Conservation (phyloP, 169 alveolate genomes). For the Plasmodium gonderi region DNA sequence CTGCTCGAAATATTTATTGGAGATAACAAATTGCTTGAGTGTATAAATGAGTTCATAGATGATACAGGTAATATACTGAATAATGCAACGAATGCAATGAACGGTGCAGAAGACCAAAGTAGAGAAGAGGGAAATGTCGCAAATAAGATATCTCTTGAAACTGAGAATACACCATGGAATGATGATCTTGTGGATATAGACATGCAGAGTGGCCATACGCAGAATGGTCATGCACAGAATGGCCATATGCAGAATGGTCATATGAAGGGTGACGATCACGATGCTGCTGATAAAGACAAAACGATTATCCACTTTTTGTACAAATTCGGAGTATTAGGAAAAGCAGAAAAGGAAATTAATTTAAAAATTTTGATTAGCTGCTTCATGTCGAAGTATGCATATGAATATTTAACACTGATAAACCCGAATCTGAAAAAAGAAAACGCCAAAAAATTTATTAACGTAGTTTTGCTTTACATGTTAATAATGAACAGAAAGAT, state of each 20-base stretch:
- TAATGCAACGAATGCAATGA: not conserved
- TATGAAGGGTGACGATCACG: not conserved
- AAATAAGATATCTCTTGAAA: not conserved
- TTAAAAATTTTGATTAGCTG: conserved; percentile 68
- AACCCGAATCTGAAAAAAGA: conserved; percentile 55
- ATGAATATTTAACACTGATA: conserved; percentile 68
- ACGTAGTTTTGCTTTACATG: conserved; percentile 63
- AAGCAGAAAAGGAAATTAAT: conserved; percentile 70
- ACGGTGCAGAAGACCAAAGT: not conserved
- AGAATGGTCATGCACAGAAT: not conserved
- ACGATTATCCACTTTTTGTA: conserved; percentile 7
- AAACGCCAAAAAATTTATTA: conserved; percentile 47
- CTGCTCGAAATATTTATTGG: conserved; percentile 61
- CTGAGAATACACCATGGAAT: not conserved
- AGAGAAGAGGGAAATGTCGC: not conserved
- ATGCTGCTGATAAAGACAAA: not conserved
- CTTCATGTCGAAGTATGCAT: conserved; percentile 73
- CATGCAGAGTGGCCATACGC: not conserved
- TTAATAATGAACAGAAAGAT: conserved; percentile 69
- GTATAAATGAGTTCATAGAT: conserved; percentile 63
- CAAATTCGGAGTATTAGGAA: conserved; percentile 69
- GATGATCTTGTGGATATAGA: not conserved
- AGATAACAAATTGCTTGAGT: conserved; percentile 61
- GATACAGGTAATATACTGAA: not conserved
- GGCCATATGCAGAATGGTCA: not conserved